Conservation (phyloP, 495 filamentous ascomycete species). For the Aspergillus avenaceus region DNA sequence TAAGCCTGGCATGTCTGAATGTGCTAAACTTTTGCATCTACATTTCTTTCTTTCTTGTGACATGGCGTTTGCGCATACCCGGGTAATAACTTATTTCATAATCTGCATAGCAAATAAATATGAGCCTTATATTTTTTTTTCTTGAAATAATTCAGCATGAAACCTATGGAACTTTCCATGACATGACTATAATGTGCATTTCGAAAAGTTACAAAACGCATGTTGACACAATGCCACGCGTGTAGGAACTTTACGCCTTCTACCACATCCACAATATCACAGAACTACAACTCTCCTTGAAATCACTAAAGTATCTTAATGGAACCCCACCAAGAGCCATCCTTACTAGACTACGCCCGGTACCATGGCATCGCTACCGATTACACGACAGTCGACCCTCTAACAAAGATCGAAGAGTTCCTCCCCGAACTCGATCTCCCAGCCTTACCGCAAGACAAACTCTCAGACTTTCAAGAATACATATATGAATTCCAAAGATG, state of each 20-base stretch:
- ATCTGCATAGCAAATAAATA: not conserved
- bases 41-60: not conserved
- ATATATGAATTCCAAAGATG: not conserved
- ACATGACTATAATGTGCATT: no score
- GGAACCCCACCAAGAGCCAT: constrained; percentile 19
- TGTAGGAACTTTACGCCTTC: no score
- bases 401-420: constrained; percentile 10
- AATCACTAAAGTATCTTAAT: constrained; percentile 2
- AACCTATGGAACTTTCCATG: no score
- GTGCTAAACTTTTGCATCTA: not conserved
- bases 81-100: not conserved
- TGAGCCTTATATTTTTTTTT: not conserved
- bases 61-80: constrained; percentile 4
- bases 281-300: not conserved
- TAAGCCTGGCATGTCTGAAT: constrained; percentile 13
- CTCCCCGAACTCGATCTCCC: not conserved
- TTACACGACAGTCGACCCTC: constrained; percentile 20
- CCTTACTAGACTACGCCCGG: constrained; percentile 40
- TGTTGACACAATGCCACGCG: no score
- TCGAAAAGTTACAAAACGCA: no score
- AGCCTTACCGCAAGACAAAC: not conserved
- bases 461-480: not conserved
- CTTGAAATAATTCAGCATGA: no score
- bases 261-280: not conserved
- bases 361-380: constrained; percentile 33